phyloP scores from a whole-genome alignment of 2,329 filamentous ascomycete species.

The Penicillium aurantiogriseum region DNA sequence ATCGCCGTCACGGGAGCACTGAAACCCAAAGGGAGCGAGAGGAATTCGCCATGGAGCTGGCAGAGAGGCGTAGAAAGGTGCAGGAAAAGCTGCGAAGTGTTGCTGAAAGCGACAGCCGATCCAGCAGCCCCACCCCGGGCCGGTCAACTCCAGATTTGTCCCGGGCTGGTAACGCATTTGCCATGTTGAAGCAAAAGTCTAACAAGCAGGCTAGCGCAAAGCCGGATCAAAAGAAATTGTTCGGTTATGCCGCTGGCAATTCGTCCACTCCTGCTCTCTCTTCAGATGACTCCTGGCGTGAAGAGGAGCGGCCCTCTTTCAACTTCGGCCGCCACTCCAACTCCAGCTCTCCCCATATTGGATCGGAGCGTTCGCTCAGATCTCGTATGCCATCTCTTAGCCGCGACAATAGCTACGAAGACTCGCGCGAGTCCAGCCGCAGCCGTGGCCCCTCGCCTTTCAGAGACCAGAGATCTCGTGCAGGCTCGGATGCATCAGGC shows the following conservation, averaged over 20 bases:
- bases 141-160: conserved; percentile 35
- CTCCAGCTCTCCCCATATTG: conserved; percentile 40
- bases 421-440: conserved; percentile 35
- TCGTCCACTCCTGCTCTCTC: conserved; percentile 38
- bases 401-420: conserved; percentile 35
- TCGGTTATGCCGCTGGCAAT: conserved; percentile 41
- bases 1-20: conserved; percentile 46
- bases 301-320: conserved; percentile 35
- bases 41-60: conserved; percentile 50
- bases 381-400: conserved; percentile 30
- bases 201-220: conserved; percentile 33
- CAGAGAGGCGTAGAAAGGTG: conserved; percentile 48
- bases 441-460: conserved; percentile 40
- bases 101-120: conserved; percentile 44
- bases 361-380: conserved; percentile 28
- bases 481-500: conserved; percentile 54
- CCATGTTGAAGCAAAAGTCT: conserved; percentile 45
- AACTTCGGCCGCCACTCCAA: conserved; percentile 37
- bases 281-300: conserved; percentile 37
- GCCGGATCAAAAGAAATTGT: conserved; percentile 41
- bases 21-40: conserved; percentile 51
- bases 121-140: conserved; percentile 43
- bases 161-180: conserved; percentile 43
- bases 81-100: conserved; percentile 49
- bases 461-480: conserved; percentile 50